Percentiles rank a stretch among this genome's conserved stretches.
These are phyloP conservation scores for Abrus pulchellus DNA, from an alignment of 306 rosid species.

Conservation along the genomic window DNA sequence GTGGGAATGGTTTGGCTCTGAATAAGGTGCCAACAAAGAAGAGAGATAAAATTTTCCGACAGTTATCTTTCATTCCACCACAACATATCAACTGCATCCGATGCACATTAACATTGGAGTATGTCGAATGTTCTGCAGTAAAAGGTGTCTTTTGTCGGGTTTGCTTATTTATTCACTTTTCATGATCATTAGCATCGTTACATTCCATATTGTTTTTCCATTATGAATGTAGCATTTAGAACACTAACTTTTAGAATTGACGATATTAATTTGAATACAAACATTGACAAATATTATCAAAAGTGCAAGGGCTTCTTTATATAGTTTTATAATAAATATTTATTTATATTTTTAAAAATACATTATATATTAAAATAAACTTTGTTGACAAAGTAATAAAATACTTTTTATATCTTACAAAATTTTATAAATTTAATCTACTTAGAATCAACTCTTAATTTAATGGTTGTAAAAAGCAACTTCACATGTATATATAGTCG, in stretches of 20 bases:
- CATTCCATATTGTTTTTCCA: constrained; percentile 12
- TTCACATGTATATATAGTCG: too few species aligned
- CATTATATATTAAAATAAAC: too few species aligned
- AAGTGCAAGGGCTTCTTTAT: neutral
- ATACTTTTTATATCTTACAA: too few species aligned
- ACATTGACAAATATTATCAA: neutral
- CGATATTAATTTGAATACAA: neutral
- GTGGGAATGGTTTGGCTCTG: constrained; percentile 21
- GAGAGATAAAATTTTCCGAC: neutral
- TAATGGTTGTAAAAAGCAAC: too few species aligned
- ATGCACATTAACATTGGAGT: neutral
- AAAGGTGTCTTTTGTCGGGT: constrained; percentile 40
- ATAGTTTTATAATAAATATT: too few species aligned
- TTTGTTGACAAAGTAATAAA: too few species aligned
- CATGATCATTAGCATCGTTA: neutral
- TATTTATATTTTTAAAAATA: too few species aligned
- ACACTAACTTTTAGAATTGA: neutral
- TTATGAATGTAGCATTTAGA: constrained; percentile 9
- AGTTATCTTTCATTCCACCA: neutral
- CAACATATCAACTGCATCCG: constrained; percentile 17
- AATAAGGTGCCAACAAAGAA: constrained; percentile 43
- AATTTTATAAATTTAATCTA: too few species aligned
- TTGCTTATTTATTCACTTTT: constrained; percentile 7
- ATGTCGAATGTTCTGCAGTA: constrained; percentile 10
- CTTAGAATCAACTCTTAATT: too few species aligned